These are phyloP conservation scores for Rhododendron kiyosumense DNA, from an alignment of 148 eudicot genomes.

Conservation along the genomic window DNA sequence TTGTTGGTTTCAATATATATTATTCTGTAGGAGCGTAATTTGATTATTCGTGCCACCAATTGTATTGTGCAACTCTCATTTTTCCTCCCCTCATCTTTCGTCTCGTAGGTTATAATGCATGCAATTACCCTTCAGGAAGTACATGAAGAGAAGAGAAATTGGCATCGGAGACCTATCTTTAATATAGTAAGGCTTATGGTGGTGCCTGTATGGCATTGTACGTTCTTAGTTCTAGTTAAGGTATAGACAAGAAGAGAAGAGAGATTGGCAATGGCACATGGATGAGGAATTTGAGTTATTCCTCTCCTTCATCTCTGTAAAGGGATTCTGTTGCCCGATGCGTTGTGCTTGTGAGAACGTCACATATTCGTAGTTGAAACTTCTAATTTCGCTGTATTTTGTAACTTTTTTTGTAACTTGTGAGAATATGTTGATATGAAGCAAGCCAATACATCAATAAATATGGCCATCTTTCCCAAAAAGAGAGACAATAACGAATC, in stretches of 20 bases:
- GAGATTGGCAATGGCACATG: neutral
- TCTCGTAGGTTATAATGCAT: constrained; percentile 9
- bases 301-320: neutral
- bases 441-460: too few species aligned
- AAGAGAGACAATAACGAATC: too few species aligned
- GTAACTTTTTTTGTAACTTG: too few species aligned
- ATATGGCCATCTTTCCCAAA: too few species aligned
- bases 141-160: neutral
- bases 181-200: neutral
- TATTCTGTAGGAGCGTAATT: neutral
- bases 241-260: neutral
- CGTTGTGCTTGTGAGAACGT: neutral
- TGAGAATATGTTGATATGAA: too few species aligned
- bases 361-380: neutral
- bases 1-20: neutral
- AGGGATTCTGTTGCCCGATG: neutral
- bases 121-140: constrained; percentile 18
- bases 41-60: neutral
- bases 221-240: neutral
- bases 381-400: neutral
- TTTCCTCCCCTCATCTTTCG: neutral
- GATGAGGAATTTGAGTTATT: neutral
- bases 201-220: neutral
- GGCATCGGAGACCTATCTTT: neutral
- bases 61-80: neutral